phyloP scores from a whole-genome alignment of 768 basidiomycete species.

The Jaapia argillacea region DNA sequence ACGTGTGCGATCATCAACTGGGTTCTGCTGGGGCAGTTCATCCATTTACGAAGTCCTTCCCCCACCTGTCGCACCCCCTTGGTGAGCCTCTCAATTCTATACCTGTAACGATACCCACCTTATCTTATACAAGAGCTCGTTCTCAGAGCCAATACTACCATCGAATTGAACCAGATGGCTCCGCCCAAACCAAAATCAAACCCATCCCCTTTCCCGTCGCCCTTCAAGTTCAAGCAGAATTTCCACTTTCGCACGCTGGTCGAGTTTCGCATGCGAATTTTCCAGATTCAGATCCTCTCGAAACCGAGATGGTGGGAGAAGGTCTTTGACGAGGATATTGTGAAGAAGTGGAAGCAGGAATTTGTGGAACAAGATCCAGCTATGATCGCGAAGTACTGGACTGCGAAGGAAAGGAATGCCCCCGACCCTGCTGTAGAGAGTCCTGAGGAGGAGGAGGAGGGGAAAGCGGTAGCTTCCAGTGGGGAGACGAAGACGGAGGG shows the following conservation, averaged over 20 bases:
- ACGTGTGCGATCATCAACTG: too few relatives aligned
- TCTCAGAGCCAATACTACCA: too few relatives aligned
- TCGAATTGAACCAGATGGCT: too few relatives aligned
- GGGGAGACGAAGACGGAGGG: too few relatives aligned
- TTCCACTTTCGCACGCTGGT: constrained; percentile 3
- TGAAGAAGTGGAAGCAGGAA: constrained; percentile 7
- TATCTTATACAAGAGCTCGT: too few relatives aligned
- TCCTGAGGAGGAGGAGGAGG: neutral
- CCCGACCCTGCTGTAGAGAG: neutral
- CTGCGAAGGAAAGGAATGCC: neutral
- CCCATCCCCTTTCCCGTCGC: constrained; percentile 3
- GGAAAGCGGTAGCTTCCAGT: too few relatives aligned
- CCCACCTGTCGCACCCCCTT: too few relatives aligned
- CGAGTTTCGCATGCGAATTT: constrained; percentile 7
- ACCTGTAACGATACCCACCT: too few relatives aligned
- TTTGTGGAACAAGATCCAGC: constrained; percentile 6
- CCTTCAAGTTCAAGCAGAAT: constrained; percentile 3
- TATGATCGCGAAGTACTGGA: neutral
- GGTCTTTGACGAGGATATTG: constrained; percentile 7
- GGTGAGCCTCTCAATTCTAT: too few relatives aligned
- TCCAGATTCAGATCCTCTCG: constrained; percentile 4
- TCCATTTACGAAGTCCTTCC: too few relatives aligned
- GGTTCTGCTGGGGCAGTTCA: too few relatives aligned
- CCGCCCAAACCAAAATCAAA: too few relatives aligned
- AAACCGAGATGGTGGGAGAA: constrained; percentile 12